These are phyloP conservation scores for Thelonectria discophora DNA, from an alignment of 2,329 filamentous ascomycete genomes.

Conservation along the genomic window DNA sequence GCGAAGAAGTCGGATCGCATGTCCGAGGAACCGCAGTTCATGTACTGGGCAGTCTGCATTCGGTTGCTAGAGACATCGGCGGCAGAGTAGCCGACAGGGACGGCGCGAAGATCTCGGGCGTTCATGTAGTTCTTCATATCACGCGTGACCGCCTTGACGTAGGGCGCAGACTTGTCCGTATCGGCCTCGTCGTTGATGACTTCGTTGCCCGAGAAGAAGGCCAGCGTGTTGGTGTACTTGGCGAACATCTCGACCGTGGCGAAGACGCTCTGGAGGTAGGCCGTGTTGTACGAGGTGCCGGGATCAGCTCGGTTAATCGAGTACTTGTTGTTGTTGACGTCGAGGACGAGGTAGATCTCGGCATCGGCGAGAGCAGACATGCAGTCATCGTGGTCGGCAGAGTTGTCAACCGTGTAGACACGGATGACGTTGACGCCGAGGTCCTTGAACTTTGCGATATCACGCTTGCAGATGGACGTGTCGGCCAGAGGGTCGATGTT, in stretches of 20 bases:
- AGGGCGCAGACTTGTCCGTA: conserved; percentile 73
- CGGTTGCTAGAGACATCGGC: conserved; percentile 89
- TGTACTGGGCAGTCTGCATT: conserved; percentile 85
- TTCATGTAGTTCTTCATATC: conserved; percentile 78
- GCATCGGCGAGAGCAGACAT: conserved; percentile 83
- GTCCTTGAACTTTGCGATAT: conserved; percentile 83
- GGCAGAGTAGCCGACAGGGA: conserved; percentile 79
- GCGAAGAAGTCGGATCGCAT: conserved; percentile 89
- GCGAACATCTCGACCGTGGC: conserved; percentile 86
- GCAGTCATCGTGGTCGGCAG: conserved; percentile 80
- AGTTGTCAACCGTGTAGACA: conserved; percentile 93
- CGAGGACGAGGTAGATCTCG: conserved; percentile 90
- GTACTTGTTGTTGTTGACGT: conserved; percentile 90
- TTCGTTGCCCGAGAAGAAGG: conserved; percentile 86
- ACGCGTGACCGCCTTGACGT: conserved; percentile 81
- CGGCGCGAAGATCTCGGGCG: conserved; percentile 66
- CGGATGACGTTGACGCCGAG: conserved; percentile 91
- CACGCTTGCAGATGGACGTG: conserved; percentile 73
- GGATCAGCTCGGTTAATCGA: conserved; percentile 83
- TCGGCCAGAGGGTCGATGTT: conserved; percentile 81
- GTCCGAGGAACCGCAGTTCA: conserved; percentile 90
- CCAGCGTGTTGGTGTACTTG: conserved; percentile 85
- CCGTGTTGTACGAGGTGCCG: conserved; percentile 84
- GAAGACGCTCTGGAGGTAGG: conserved; percentile 85
- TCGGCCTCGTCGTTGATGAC: conserved; percentile 74